Percentiles rank a stretch among this genome's conserved stretches.
These are phyloP conservation scores for Suillus spraguei DNA, from an alignment of 768 basidiomycete genomes.

Conservation along the genomic window DNA sequence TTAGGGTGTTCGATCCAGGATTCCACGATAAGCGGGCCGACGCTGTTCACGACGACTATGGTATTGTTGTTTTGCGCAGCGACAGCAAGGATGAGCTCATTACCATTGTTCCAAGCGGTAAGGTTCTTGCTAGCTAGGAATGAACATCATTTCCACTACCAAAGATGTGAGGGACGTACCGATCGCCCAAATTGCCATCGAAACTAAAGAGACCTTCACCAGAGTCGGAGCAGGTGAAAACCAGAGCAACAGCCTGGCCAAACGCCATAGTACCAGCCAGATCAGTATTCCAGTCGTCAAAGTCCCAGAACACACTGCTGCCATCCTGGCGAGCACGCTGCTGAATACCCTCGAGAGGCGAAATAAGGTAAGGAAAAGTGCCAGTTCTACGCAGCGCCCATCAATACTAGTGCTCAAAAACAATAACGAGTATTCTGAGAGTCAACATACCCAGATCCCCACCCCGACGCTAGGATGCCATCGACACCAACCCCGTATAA, in stretches of 20 bases:
- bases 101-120: constrained; percentile 74
- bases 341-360: constrained; percentile 79
- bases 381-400: constrained; percentile 44
- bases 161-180: constrained; percentile 36
- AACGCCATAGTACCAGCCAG: constrained; percentile 48
- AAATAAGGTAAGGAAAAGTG: constrained; percentile 74
- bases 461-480: constrained; percentile 82
- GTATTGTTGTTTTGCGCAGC: constrained; percentile 47
- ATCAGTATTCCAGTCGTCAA: constrained; percentile 66
- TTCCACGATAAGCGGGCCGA: constrained; percentile 64
- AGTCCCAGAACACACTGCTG: constrained; percentile 60
- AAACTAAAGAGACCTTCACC: constrained; percentile 81
- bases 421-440: not conserved
- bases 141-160: not conserved
- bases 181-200: constrained; percentile 77
- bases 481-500: constrained; percentile 51
- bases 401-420: constrained; percentile 1
- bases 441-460: constrained; percentile 68
- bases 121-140: constrained; percentile 52
- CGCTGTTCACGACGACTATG: constrained; percentile 35
- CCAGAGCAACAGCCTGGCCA: constrained; percentile 60
- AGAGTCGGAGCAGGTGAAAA: constrained; percentile 76
- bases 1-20: constrained; percentile 76
- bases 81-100: constrained; percentile 69
- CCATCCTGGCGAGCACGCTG: constrained; percentile 60